These are phyloP conservation scores for Saccharomyces hybrid DNA, from an alignment of 1,139 yeast species.

Conservation along the genomic window DNA sequence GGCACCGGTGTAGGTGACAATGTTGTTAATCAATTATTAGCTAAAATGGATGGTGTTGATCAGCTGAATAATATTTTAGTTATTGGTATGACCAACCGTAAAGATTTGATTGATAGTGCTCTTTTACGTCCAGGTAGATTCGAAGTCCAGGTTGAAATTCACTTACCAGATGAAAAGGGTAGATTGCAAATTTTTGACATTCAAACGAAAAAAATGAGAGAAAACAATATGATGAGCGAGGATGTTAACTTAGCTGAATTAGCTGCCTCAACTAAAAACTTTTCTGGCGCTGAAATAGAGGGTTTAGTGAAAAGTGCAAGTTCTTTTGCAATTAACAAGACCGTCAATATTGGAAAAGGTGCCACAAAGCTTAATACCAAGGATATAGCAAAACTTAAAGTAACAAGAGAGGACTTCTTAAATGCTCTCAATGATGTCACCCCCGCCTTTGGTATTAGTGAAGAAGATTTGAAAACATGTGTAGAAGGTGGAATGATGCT, in stretches of 20 bases:
- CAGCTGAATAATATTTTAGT: constrained; percentile 89
- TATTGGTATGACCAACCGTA: constrained; percentile 97
- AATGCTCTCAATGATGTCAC: constrained; percentile 80
- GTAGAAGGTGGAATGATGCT: constrained; percentile 83
- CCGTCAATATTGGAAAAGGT: constrained; percentile 78
- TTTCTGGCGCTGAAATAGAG: constrained; percentile 96
- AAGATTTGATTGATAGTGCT: constrained; percentile 90
- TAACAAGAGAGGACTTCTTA: constrained; percentile 72
- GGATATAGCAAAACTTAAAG: constrained; percentile 60
- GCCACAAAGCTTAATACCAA: constrained; percentile 51
- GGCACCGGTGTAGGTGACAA: constrained; percentile 99
- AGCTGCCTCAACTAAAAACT: constrained; percentile 80
- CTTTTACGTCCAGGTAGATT: constrained; percentile 96
- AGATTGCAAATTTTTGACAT: constrained; percentile 84
- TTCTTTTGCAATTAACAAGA: constrained; percentile 84
- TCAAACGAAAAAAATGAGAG: constrained; percentile 86
- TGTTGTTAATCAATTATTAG: constrained; percentile 91
- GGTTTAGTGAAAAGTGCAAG: constrained; percentile 95
- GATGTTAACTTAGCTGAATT: constrained; percentile 77
- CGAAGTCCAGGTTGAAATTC: constrained; percentile 94
- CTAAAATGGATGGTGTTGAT: constrained; percentile 99
- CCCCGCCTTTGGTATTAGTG: constrained; percentile 96
- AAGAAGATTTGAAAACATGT: constrained; percentile 76
- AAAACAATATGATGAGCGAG: constrained; percentile 60
- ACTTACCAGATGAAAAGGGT: constrained; percentile 91